phyloP scores from a whole-genome alignment of 2,329 filamentous ascomycete genomes.

The Macrophomina pseudophaseolina region DNA sequence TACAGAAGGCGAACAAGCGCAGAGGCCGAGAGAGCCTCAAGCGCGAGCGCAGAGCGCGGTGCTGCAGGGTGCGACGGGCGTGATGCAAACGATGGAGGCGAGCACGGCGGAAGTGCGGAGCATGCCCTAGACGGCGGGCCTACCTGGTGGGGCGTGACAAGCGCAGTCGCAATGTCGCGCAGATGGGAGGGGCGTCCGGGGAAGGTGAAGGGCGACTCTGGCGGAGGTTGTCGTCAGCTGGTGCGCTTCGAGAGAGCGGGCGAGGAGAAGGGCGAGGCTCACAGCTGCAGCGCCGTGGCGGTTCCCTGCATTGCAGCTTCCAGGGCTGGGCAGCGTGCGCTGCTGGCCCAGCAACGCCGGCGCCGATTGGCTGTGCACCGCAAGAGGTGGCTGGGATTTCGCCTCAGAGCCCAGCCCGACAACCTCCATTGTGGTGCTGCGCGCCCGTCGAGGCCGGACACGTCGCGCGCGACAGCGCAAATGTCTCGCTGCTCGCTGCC shows the following conservation, averaged over 20 bases:
- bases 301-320: slow-evolving; percentile 24
- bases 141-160: not conserved
- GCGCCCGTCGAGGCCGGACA: slow-evolving; percentile 12
- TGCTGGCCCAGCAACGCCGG: slow-evolving; percentile 11
- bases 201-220: not conserved
- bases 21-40: slow-evolving; percentile 4
- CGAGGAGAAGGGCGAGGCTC: slow-evolving; percentile 9
- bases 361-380: not conserved
- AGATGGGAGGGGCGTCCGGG: not conserved
- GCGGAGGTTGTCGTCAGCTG: slow-evolving; percentile 15
- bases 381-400: not conserved
- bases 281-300: slow-evolving; percentile 13
- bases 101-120: slow-evolving; percentile 14
- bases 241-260: slow-evolving; percentile 16
- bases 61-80: not conserved
- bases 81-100: not conserved
- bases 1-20: slow-evolving; percentile 3
- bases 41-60: slow-evolving; percentile 2
- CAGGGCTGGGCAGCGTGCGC: slow-evolving; percentile 15
- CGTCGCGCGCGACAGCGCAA: slow-evolving; percentile 1
- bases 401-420: slow-evolving; percentile 2
- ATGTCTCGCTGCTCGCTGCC: slow-evolving; percentile 1
- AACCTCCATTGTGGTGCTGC: not conserved
- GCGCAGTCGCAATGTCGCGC: not conserved
- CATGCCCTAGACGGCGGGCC: slow-evolving; percentile 6